These are phyloP conservation scores for Neurospora sp. DNA, from an alignment of 495 filamentous ascomycete species.

Conservation along the genomic window DNA sequence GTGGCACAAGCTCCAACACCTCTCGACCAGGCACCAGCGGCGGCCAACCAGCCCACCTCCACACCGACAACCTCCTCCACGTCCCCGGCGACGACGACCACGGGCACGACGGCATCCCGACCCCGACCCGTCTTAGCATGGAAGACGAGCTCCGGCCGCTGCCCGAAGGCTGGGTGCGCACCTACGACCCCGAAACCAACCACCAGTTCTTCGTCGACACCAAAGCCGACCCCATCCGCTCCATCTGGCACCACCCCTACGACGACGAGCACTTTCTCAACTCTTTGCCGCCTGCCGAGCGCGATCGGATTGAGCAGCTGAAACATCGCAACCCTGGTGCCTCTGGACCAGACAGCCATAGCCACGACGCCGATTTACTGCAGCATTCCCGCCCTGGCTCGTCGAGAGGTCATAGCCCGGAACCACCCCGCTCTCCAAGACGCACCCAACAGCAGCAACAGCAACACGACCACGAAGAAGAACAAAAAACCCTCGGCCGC, in stretches of 20 bases:
- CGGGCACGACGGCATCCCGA: slow-evolving; percentile 16
- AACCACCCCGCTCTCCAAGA: background rate
- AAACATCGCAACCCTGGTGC: background rate
- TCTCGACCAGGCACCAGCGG: background rate
- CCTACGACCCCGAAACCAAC: slow-evolving; percentile 16
- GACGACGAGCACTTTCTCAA: slow-evolving; percentile 17
- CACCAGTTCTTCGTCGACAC: slow-evolving; percentile 29
- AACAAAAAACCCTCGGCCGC: background rate
- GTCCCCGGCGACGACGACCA: background rate
- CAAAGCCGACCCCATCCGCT: slow-evolving; percentile 10
- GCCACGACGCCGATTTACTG: too few relatives aligned
- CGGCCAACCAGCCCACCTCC: background rate
- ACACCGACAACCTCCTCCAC: background rate
- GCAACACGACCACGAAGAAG: background rate
- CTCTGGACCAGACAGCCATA: background rate
- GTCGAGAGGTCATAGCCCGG: background rate
- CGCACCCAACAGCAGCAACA: background rate
- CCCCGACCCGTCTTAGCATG: slow-evolving; percentile 19
- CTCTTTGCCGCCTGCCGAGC: slow-evolving; percentile 4
- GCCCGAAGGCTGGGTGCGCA: slow-evolving; percentile 19
- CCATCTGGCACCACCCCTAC: slow-evolving; percentile 25
- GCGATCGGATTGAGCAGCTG: background rate
- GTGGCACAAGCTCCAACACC: too few relatives aligned
- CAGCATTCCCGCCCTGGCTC: background rate
- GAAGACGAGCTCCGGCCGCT: slow-evolving; percentile 24